A percentile compares a stretch with the other conserved stretches of the same genome.
Conservation (phyloP, 305 asterid species). For the Andrographis paniculata region DNA sequence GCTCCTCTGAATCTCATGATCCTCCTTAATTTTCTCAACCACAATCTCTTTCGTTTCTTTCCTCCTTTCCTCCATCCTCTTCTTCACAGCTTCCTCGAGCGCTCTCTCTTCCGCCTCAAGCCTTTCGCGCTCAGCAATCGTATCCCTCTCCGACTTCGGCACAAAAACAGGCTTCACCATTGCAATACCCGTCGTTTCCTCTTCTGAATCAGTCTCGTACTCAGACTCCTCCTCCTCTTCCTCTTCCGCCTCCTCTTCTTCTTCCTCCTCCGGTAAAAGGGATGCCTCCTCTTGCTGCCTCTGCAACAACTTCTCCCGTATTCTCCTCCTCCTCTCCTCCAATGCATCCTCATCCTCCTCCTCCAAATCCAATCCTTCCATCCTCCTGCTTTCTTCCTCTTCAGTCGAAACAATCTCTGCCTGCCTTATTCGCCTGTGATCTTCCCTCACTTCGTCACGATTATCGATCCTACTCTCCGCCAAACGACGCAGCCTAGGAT, state of each 20-base stretch:
- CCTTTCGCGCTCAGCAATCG: constrained; percentile 88
- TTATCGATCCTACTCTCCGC: constrained; percentile 75
- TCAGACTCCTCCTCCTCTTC: constrained; percentile 71
- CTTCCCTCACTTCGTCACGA: constrained; percentile 79
- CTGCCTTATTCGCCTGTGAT: constrained; percentile 84
- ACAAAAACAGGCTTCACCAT: constrained; percentile 94
- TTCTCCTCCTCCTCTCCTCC: constrained; percentile 75
- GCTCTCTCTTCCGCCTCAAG: constrained; percentile 81
- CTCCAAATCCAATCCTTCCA: constrained; percentile 53
- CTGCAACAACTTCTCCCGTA: constrained; percentile 53
- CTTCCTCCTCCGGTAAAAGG: constrained; percentile 63
- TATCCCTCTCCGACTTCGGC: constrained; percentile 80
- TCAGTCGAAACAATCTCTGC: constrained; percentile 86
- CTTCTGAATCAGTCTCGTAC: constrained; percentile 95
- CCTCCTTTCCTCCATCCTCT: constrained; percentile 68
- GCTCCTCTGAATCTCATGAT: constrained; percentile 63
- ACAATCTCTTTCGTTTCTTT: constrained; percentile 72
- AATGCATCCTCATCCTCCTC: constrained; percentile 79
- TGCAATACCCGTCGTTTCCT: constrained; percentile 54
- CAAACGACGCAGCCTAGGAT: constrained; percentile 77
- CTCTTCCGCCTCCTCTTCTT: constrained; percentile 62
- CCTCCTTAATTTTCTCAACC: constrained; percentile 81
- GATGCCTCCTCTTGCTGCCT: constrained; percentile 76
- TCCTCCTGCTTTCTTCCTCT: constrained; percentile 70
- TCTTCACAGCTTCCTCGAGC: constrained; percentile 64